A percentile compares a stretch with the other conserved stretches of the same genome.
Evolutionary conservation across 495 filamentous ascomycete species (phyloP).

Genomic region (Viridothelium virens): DNA sequence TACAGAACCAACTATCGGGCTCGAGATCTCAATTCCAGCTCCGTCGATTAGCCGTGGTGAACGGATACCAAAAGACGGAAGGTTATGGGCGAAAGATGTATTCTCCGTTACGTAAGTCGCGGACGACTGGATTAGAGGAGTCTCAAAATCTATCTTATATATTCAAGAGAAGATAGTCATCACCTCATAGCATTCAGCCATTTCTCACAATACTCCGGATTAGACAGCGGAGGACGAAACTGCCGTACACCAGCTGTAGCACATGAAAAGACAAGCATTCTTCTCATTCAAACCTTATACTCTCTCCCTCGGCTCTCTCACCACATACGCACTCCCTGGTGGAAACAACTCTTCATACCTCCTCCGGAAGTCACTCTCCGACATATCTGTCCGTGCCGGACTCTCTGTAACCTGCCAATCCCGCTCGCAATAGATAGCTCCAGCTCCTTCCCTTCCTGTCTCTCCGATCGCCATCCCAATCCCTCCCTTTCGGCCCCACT

Average conservation of each 20-base stretch:
- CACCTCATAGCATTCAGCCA: neutral
- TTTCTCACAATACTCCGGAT: neutral
- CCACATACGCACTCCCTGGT: neutral
- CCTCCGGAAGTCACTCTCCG: neutral
- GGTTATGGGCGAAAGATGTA: neutral
- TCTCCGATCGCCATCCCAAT: neutral
- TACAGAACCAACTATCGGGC: too few relatives aligned
- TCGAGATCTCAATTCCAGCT: too few relatives aligned
- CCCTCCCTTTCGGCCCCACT: neutral
- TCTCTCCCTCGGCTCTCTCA: slow-evolving; percentile 1
- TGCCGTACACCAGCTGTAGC: too few relatives aligned
- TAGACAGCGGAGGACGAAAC: too few relatives aligned
- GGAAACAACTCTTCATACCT: slow-evolving; percentile 6
- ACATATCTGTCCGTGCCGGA: neutral
- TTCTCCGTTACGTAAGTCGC: neutral
- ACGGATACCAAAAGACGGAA: neutral
- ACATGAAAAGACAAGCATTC: neutral
- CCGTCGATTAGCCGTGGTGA: too few relatives aligned
- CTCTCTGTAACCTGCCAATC: neutral
- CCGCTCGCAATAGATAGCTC: neutral
- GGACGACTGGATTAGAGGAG: neutral
- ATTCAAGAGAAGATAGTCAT: neutral
- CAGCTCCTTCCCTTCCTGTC: neutral
- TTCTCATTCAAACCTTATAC: neutral
- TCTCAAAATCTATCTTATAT: neutral